These are phyloP conservation scores for Areca catechu DNA, from an alignment of 176 grass and related monocot species.

Conservation along the genomic window DNA sequence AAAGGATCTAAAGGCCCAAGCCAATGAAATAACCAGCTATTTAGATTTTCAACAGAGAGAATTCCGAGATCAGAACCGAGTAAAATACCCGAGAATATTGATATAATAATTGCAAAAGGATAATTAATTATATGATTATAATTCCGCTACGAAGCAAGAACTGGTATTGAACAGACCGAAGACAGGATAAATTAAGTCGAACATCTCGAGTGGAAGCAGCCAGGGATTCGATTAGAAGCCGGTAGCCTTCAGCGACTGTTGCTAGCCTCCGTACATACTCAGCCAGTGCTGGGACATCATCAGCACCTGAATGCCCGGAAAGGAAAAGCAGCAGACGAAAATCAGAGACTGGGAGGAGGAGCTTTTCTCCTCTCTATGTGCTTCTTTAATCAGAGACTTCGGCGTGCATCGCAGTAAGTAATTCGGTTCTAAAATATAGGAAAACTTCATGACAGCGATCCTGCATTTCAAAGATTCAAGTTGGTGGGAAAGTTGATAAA, in stretches of 20 bases:
- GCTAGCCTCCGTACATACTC: constrained; percentile 51
- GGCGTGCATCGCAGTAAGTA: constrained; percentile 13
- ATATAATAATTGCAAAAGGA: too few species aligned
- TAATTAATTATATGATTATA: too few species aligned
- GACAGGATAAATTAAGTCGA: too few species aligned
- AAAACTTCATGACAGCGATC: constrained; percentile 51
- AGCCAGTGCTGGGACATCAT: constrained; percentile 58
- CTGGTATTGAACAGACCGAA: too few species aligned
- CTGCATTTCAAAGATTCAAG: too few species aligned
- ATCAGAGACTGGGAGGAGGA: constrained; percentile 64
- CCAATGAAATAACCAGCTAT: too few species aligned
- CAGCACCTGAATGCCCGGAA: constrained; percentile 47
- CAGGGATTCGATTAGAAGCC: constrained; percentile 75
- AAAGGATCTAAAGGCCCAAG: too few species aligned
- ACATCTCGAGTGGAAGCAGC: constrained; percentile 28
- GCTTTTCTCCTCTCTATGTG: constrained; percentile 62
- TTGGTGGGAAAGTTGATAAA: too few species aligned
- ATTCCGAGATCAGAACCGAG: too few species aligned
- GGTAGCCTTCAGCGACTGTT: constrained; percentile 66
- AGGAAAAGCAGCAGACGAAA: constrained; percentile 81
- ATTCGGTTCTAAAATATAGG: constrained; percentile 76
- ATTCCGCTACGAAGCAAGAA: too few species aligned
- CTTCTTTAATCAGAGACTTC: constrained; percentile 36
- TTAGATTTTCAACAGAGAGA: too few species aligned
- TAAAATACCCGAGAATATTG: too few species aligned